Conservation (phyloP, 495 filamentous ascomycete species). For the Aspergillus nidulans region DNA sequence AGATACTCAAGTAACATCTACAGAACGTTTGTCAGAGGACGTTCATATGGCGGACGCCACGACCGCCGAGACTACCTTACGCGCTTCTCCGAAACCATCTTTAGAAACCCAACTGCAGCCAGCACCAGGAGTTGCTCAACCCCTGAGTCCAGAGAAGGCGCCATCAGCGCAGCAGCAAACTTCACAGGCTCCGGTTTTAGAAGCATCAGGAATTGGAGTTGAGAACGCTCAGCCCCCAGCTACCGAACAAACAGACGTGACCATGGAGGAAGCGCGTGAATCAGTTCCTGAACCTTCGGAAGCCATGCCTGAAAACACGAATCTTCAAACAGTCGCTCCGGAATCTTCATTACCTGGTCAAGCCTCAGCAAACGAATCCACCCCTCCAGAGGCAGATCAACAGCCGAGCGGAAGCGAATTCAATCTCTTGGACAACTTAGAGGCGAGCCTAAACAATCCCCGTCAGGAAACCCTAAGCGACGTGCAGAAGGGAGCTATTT, state of each 20-base stretch:
- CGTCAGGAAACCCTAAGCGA: background rate
- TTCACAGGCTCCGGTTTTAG: background rate
- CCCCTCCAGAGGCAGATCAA: conserved; percentile 2
- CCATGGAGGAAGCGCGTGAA: conserved; percentile 4
- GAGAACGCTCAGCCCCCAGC: conserved; percentile 1
- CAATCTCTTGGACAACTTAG: conserved; percentile 20
- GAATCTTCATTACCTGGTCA: background rate
- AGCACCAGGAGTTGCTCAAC: conserved; percentile 1
- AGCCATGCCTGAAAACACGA: conserved; percentile 2
- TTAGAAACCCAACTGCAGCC: background rate
- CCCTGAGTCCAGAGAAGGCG: background rate
- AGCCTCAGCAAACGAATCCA: background rate
- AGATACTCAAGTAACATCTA: background rate
- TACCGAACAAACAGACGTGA: conserved; percentile 5
- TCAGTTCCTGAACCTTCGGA: background rate
- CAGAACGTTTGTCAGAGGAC: conserved; percentile 26
- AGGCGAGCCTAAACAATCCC: conserved; percentile 18
- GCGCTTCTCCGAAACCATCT: background rate
- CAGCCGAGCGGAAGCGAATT: background rate
- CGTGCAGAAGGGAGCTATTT: background rate
- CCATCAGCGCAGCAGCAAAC: conserved; percentile 5
- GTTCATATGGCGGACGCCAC: conserved; percentile 20
- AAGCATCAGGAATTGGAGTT: background rate
- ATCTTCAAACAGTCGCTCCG: background rate
- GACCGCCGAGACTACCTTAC: background rate